These are phyloP conservation scores for Clitopilus hobsonii DNA, from an alignment of 768 basidiomycete genomes.

Conservation along the genomic window DNA sequence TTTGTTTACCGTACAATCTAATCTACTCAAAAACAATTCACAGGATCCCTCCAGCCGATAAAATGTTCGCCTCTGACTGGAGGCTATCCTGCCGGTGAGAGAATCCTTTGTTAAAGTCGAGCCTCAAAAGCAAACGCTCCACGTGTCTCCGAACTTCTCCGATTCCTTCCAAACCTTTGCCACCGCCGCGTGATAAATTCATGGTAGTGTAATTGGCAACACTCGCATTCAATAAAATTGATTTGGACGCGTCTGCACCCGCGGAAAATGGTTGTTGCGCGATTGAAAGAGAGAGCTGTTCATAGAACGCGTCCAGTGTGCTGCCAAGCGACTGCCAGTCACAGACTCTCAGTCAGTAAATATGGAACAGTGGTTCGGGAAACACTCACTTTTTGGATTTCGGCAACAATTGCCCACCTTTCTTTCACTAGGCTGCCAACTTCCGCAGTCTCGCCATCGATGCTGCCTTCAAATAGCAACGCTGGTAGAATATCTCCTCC, in stretches of 20 bases:
- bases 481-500: conserved; percentile 87
- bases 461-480: conserved; percentile 74
- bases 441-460: conserved; percentile 50
- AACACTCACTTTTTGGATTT: conserved; percentile 70
- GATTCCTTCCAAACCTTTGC: conserved; percentile 45
- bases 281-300: conserved; percentile 70
- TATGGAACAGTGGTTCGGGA: neutral
- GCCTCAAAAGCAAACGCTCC: conserved; percentile 72
- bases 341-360: neutral
- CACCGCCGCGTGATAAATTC: conserved; percentile 45
- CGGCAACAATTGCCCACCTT: conserved; percentile 60
- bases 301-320: conserved; percentile 73
- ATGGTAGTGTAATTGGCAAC: conserved; percentile 50
- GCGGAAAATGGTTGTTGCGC: conserved; percentile 67
- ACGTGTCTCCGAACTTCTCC: conserved; percentile 75
- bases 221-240: conserved; percentile 56
- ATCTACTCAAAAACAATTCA: conserved; percentile 10
- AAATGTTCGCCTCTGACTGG: conserved; percentile 28
- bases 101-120: conserved; percentile 82
- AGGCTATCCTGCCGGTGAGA: conserved; percentile 40
- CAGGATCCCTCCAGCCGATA: conserved; percentile 31
- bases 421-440: conserved; percentile 74
- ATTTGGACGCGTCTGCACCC: conserved; percentile 68
- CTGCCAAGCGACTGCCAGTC: conserved; percentile 54
- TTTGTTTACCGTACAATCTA: neutral